Conservation (phyloP, 768 basidiomycete species). For the Ramaria rubella region DNA sequence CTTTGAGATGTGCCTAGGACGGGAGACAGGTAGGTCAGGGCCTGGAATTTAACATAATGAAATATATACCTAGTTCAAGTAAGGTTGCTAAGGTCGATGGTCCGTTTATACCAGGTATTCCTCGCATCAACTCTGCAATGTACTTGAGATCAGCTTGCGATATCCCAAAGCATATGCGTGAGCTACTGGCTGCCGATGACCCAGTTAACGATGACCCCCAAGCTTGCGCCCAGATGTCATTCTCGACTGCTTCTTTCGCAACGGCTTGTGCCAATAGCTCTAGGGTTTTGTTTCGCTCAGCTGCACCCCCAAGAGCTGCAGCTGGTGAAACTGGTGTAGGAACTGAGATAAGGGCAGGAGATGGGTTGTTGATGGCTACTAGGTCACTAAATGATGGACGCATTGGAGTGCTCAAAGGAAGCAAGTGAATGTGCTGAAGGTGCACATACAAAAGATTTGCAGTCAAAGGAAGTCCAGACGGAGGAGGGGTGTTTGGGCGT, state of each 20-base stretch:
- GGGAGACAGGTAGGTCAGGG: not conserved
- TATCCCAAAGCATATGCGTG: not conserved
- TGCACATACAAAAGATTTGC: conserved; percentile 60
- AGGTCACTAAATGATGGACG: conserved; percentile 51
- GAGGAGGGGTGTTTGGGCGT: conserved; percentile 63
- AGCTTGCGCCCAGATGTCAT: conserved; percentile 57
- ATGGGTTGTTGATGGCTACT: conserved; percentile 37
- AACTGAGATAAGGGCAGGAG: conserved; percentile 43
- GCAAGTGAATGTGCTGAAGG: conserved; percentile 57
- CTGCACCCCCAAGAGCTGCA: conserved; percentile 53
- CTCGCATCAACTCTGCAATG: not conserved
- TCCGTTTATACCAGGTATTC: conserved; percentile 3
- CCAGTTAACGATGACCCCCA: conserved; percentile 32
- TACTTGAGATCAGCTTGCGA: not conserved
- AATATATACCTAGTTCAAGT: not conserved
- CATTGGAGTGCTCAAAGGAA: conserved; percentile 56
- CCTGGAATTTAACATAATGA: not conserved
- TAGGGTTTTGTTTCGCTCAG: conserved; percentile 60
- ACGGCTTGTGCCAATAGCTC: conserved; percentile 61
- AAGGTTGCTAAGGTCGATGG: not conserved
- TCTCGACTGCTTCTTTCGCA: conserved; percentile 68
- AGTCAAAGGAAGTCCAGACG: conserved; percentile 64
- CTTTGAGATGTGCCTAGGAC: not conserved
- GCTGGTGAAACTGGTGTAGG: conserved; percentile 85
- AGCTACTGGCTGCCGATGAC: not conserved